phyloP scores from a whole-genome alignment of 331 rosid genomes.

The Malus hybrid region DNA sequence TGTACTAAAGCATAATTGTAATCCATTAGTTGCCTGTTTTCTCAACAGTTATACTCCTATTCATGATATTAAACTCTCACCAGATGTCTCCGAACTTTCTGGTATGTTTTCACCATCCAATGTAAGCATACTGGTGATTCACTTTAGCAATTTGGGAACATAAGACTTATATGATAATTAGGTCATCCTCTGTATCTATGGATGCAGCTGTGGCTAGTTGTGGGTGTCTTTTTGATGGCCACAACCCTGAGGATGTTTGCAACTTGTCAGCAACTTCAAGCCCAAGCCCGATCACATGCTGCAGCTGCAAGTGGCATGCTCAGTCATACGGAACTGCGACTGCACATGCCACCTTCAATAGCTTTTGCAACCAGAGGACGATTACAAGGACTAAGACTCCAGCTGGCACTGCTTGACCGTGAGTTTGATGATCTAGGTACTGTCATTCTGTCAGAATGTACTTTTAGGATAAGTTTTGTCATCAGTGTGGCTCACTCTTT shows the following conservation, averaged over 20 bases:
- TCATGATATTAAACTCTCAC: conserved; percentile 80
- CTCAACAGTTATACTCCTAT: conserved; percentile 68
- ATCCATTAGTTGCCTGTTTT: conserved; percentile 2
- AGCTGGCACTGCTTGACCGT: conserved; percentile 84
- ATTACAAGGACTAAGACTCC: conserved; percentile 85
- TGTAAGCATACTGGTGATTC: background rate
- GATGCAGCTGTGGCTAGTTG: conserved; percentile 79
- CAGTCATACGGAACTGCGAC: conserved; percentile 68
- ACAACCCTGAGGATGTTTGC: conserved; percentile 86
- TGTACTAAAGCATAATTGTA: background rate
- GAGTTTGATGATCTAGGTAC: conserved; percentile 85
- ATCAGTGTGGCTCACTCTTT: conserved; percentile 5
- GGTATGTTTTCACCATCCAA: conserved; percentile 31
- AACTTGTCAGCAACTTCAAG: conserved; percentile 87
- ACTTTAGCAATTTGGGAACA: background rate
- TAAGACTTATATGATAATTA: background rate
- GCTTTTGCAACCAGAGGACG: conserved; percentile 80
- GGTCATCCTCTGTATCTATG: conserved; percentile 8
- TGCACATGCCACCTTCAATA: conserved; percentile 83
- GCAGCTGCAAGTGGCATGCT: conserved; percentile 76
- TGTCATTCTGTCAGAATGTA: conserved; percentile 9
- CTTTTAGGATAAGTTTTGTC: background rate
- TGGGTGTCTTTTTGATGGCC: conserved; percentile 90
- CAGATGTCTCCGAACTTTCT: conserved; percentile 85
- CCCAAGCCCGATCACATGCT: conserved; percentile 79